Base-by-base conservation (phyloP, 768 basidiomycete species). In the Rhodotorula babjevae region DNA sequence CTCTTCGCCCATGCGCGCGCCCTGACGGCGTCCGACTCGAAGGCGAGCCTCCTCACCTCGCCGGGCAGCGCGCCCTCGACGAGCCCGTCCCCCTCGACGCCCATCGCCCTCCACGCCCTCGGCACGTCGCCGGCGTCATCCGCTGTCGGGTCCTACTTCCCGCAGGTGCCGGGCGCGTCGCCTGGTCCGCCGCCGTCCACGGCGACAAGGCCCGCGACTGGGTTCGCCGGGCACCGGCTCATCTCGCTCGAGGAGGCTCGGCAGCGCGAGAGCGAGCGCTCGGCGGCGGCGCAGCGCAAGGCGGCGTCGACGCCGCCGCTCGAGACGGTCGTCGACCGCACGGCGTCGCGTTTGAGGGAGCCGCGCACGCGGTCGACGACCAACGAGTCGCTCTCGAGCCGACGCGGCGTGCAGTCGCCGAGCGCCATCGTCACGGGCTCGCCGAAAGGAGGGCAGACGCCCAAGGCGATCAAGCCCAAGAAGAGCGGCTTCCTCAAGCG, bases 181-280 rank as follows among this genome's bases (percentile, higher is more conserved):
- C 36, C 10, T 25, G 42, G 10, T 29, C 47, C 19, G 49, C 58
- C 12, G 9, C 19, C 31, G 50, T n/a, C 16, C 12, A 52, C 23
- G 6, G 11, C 50, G 50, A 5, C 23, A 1, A 52, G 1, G 50
- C 7, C 14, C 7, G 46, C 63, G 8, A 27, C 36, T 36, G 57
- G 65, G 27, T 72, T 72, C 44, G 63, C 67, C 19, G 56, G 56
- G 19, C 71, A 75, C 68, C 65, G 67, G 36, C 68, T 75, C 40
- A 75, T 75, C 68, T 75, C 74, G 58, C 71, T 75, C 53, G 74
- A 68, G 25, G 68, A 72, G 36, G 74, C 74, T 1, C 64, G 71
- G 1, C 57, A 66, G 50, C 71, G 67, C 19, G 61, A 72, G 31
- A 33, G 42, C 23, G 65, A 63, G 50, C 62, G 71, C 36, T 60